Conservation (phyloP, 1,284 basidiomycete species). For the Naganishia liquefaciens region DNA sequence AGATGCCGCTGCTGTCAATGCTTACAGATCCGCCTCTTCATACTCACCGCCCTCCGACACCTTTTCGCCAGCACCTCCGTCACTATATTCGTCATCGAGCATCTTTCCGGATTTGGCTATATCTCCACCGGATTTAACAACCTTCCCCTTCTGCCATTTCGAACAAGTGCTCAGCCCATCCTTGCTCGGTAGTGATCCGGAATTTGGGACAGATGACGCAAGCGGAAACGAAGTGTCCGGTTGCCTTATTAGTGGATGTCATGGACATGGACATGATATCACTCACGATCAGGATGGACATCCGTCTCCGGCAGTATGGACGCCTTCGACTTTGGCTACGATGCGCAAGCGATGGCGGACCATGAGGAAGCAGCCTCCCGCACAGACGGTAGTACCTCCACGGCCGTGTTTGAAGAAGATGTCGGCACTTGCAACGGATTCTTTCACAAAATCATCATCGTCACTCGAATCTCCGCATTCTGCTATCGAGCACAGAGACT, state of each 20-base stretch:
- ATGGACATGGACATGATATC: slow-evolving; percentile 9
- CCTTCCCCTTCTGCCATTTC: slow-evolving; percentile 24
- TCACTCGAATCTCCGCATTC: slow-evolving; percentile 6
- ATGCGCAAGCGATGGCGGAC: slow-evolving; percentile 20
- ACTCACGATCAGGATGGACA: slow-evolving; percentile 24
- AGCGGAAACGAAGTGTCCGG: slow-evolving; percentile 16
- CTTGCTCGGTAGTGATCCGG: background rate
- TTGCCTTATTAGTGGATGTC: slow-evolving; percentile 17
- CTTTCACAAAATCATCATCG: slow-evolving; percentile 2
- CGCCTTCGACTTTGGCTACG: slow-evolving; percentile 12
- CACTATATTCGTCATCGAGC: slow-evolving; percentile 1
- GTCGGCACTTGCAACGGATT: background rate
- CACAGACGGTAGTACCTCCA: slow-evolving; percentile 22
- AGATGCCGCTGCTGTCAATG: background rate
- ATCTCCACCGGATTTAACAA: slow-evolving; percentile 2
- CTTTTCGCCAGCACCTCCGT: background rate
- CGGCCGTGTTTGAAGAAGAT: slow-evolving; percentile 29
- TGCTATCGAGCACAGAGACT: background rate
- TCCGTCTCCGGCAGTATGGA: slow-evolving; percentile 19
- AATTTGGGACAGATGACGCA: background rate
- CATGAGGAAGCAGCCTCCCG: slow-evolving; percentile 21
- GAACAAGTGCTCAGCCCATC: slow-evolving; percentile 25
- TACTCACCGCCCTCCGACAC: slow-evolving; percentile 2
- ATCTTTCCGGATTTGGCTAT: slow-evolving; percentile 16
- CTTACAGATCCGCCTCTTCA: background rate